Conservation (phyloP, 2,329 filamentous ascomycete species). For the Neonectria faginata region DNA sequence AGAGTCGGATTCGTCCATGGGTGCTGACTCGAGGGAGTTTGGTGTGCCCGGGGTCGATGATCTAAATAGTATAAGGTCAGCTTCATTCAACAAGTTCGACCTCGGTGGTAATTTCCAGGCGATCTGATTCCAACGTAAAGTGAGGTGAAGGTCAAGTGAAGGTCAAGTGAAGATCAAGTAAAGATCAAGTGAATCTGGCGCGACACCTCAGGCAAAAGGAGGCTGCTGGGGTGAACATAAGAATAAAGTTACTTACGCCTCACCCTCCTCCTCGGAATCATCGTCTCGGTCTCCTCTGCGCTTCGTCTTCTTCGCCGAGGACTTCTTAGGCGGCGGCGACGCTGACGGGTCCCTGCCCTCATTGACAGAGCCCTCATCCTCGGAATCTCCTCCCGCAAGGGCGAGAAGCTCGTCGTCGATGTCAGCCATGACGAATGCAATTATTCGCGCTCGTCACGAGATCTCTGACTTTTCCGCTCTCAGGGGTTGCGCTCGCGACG, state of each 20-base stretch:
- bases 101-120: neutral
- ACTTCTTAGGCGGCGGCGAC: slow-evolving; percentile 59
- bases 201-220: neutral
- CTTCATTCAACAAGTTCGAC: slow-evolving; percentile 28
- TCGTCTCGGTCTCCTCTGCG: slow-evolving; percentile 59
- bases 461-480: slow-evolving; percentile 30
- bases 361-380: slow-evolving; percentile 67
- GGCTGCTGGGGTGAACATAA: neutral
- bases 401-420: slow-evolving; percentile 94
- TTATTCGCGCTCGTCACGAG: slow-evolving; percentile 15
- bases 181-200: neutral
- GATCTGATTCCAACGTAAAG: neutral
- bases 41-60: slow-evolving; percentile 77
- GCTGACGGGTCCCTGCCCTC: slow-evolving; percentile 67
- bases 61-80: slow-evolving; percentile 56
- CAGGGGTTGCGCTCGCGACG: slow-evolving; percentile 34
- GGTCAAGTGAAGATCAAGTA: neutral
- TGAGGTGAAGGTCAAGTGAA: neutral
- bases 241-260: slow-evolving; percentile 53
- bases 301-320: slow-evolving; percentile 59
- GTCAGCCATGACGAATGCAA: slow-evolving; percentile 75
- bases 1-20: slow-evolving; percentile 90
- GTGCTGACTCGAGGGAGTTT: slow-evolving; percentile 81
- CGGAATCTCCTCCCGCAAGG: slow-evolving; percentile 83
- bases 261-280: slow-evolving; percentile 72